Percentiles rank a stretch among this genome's conserved stretches.
These are phyloP conservation scores for Phytomonas sp. DNA, from an alignment of 208 protist genomes.

Conservation along the genomic window DNA sequence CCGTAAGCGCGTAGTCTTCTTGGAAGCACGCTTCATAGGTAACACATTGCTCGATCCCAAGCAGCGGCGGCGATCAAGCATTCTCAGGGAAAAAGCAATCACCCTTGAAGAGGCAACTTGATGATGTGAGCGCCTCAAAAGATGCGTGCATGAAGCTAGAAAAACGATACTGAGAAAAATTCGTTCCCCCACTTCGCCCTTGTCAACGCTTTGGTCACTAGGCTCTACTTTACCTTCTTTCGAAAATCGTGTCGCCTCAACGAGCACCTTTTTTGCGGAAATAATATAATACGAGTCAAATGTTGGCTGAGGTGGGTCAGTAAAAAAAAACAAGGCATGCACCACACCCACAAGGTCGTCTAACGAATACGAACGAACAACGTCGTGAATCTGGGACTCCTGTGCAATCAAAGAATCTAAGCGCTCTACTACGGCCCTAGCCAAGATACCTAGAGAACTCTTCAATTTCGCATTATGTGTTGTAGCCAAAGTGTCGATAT, in stretches of 20 bases:
- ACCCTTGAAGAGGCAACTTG: background rate
- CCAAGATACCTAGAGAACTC: background rate
- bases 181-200: background rate
- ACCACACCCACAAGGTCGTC: slow-evolving; percentile 40
- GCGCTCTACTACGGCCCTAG: slow-evolving; percentile 21
- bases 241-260: slow-evolving; percentile 15
- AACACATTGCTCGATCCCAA: background rate
- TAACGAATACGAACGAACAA: slow-evolving; percentile 6
- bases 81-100: background rate
- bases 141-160: background rate
- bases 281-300: slow-evolving; percentile 41
- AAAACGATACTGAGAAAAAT: background rate
- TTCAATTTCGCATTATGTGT: background rate
- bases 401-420: slow-evolving; percentile 40
- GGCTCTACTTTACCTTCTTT: background rate
- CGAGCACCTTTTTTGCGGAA: background rate
- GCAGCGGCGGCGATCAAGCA: background rate
- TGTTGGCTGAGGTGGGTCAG: slow-evolving; percentile 51
- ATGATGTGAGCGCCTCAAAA: background rate
- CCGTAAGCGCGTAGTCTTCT: background rate
- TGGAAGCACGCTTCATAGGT: background rate
- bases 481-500: background rate
- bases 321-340: slow-evolving; percentile 42
- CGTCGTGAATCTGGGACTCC: slow-evolving; percentile 16
- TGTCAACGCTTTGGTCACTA: background rate